Base-by-base conservation (phyloP, 2,329 filamentous ascomycete genomes). In the Trichoderma atroviride region DNA sequence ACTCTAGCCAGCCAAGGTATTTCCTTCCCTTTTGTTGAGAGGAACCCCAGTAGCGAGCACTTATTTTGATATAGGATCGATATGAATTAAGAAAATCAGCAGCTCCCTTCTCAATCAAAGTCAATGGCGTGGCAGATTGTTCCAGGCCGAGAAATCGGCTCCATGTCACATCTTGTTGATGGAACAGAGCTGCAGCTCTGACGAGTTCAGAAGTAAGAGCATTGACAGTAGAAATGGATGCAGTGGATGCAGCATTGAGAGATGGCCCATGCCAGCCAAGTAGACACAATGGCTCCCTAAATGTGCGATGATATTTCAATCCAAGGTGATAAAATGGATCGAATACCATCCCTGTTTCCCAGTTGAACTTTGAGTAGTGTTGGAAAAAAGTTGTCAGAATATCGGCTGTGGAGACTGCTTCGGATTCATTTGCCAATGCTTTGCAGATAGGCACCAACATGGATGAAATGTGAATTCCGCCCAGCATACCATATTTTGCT, bases 21-120 rank as follows among this genome's bases (percentile, higher is more conserved):
- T 81, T 79, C 24, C 84, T 85, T 1, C 87, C 86, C 66, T 84
- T 87, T 1, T 82, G 78, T 1, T 83, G 78, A 2, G 87, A 87
- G 7, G 84, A 78, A 1, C 88, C 88, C 89, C 89, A 92, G 76
- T 89, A 91, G 58, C 89, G 87, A 1, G 87, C 82, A 69, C 89
- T 86, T 63, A 92, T 83, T 73, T 86, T 87, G 69, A 89, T 78
- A 74, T 88, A 92, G 64, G 79, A 85, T 67, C 81, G 83, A 75
- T 86, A 87, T 0, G 78, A 74, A 1, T 72, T 72, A 6, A 91
- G 74, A 71, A 91, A 91, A 3, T 84, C 81, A 1, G 70, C 64
- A 5, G 80, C 78, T 13, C 80, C 82, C 11, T 69, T 61, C 16
- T 43, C 35, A 24, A 52, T 50, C 31, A 55, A 53, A 13, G 33